Conservation (phyloP, 805 yeast species). For the Kluyveromyces siamensis region DNA sequence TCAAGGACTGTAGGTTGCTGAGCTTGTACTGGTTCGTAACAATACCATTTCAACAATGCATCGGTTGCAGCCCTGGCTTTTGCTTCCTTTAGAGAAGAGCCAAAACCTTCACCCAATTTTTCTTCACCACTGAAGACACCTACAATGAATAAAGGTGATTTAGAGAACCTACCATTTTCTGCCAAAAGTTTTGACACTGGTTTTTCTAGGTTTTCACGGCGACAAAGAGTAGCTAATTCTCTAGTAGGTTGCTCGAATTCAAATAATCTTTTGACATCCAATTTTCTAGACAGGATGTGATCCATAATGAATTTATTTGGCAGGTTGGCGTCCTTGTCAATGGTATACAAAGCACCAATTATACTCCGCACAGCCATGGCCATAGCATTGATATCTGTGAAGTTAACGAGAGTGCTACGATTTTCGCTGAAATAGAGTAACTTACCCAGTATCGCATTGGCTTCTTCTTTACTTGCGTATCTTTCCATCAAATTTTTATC, state of each 20-base stretch:
- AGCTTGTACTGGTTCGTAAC: constrained; percentile 70
- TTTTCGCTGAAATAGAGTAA: constrained; percentile 37
- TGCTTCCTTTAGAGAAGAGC: constrained; percentile 83
- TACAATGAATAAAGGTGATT: constrained; percentile 78
- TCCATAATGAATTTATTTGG: constrained; percentile 62
- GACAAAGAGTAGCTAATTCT: constrained; percentile 69
- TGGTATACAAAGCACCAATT: constrained; percentile 65
- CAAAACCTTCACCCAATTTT: constrained; percentile 90
- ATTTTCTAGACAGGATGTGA: constrained; percentile 74
- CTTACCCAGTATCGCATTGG: constrained; percentile 60
- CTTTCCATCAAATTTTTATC: constrained; percentile 52
- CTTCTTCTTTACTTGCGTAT: constrained; percentile 59
- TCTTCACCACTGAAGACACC: constrained; percentile 82
- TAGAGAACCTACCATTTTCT: constrained; percentile 85
- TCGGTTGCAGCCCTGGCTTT: constrained; percentile 86
- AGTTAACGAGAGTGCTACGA: constrained; percentile 16
- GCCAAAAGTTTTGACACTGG: constrained; percentile 81
- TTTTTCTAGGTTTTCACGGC: constrained; percentile 58
- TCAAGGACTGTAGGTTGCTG: constrained; percentile 43
- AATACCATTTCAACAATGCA: constrained; percentile 85
- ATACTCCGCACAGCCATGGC: constrained; percentile 75
- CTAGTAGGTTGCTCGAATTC: constrained; percentile 79
- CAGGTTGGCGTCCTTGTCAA: constrained; percentile 38
- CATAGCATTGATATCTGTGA: constrained; percentile 28
- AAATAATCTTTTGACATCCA: constrained; percentile 67